phyloP scores from a whole-genome alignment of 768 basidiomycete genomes.

The Neoboletus magnificus region DNA sequence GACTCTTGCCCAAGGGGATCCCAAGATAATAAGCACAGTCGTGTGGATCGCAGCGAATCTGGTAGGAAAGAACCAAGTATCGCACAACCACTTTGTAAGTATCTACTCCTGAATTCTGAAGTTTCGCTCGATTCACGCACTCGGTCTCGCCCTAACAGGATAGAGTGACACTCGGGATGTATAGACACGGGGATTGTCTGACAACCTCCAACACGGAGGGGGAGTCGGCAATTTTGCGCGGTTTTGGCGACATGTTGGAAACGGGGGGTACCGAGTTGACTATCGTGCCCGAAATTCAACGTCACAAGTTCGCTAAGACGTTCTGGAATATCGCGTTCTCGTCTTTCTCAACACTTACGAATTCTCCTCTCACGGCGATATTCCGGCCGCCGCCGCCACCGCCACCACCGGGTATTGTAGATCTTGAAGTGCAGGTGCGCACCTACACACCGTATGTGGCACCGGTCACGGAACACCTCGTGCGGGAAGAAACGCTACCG shows the following conservation, averaged over 20 bases:
- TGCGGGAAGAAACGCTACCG: conserved; percentile 45
- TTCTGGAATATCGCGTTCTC: conserved; percentile 62
- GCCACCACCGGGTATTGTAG: conserved; percentile 12
- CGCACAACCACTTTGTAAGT: conserved; percentile 52
- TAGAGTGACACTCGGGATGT: conserved; percentile 50
- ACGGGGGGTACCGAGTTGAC: conserved; percentile 46
- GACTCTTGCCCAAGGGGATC: conserved; percentile 39
- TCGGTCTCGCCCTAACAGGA: conserved; percentile 26
- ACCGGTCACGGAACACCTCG: conserved; percentile 39
- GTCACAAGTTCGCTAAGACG: conserved; percentile 60
- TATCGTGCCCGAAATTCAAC: conserved; percentile 58
- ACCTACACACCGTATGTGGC: conserved; percentile 41
- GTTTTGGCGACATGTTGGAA: conserved; percentile 43
- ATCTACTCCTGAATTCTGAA: not conserved
- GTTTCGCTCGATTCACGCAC: not conserved
- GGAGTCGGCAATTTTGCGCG: conserved; percentile 43
- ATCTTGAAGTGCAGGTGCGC: conserved; percentile 21
- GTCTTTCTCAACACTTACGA: conserved; percentile 48
- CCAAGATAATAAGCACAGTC: conserved; percentile 53
- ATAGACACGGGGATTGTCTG: conserved; percentile 43
- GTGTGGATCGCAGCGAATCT: conserved; percentile 55
- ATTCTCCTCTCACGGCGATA: conserved; percentile 47
- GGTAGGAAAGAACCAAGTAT: conserved; percentile 43
- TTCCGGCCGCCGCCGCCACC: conserved; percentile 51
- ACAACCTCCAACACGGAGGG: conserved; percentile 39